Evolutionary conservation across 352 stramenopile genomes (phyloP).

Genomic region (Phytopythium ostracodes): DNA sequence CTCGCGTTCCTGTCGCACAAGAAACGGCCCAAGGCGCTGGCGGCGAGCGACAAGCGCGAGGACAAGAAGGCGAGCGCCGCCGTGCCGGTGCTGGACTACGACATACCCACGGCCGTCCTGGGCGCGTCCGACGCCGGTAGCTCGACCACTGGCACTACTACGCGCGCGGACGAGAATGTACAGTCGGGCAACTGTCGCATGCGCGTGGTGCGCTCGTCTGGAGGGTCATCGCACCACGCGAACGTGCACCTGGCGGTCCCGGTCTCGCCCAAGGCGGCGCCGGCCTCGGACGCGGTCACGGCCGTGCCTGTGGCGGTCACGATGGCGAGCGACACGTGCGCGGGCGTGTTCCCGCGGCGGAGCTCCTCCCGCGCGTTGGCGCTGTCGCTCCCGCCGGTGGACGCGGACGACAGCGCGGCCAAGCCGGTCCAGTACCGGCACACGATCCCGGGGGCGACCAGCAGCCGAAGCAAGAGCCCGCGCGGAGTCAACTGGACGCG

Average conservation of each 20-base stretch:
- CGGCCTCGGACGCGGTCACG: neutral
- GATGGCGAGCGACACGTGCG: neutral
- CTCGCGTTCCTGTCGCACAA: conserved; percentile 2
- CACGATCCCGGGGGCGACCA: neutral
- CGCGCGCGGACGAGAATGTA: neutral
- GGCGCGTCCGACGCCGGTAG: no score
- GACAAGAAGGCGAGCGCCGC: conserved; percentile 8
- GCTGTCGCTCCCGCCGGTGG: neutral
- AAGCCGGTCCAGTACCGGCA: neutral
- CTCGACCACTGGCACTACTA: neutral
- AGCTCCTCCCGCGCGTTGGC: conserved; percentile 4
- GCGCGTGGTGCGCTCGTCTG: conserved; percentile 16
- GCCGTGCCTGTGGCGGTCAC: neutral
- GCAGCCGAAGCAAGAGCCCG: neutral
- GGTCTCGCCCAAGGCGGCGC: conserved; percentile 5
- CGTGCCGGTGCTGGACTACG: neutral
- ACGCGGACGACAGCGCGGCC: neutral
- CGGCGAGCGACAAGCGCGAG: neutral
- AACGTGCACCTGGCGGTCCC: conserved; percentile 42
- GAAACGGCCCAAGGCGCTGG: neutral
- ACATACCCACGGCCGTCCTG: neutral
- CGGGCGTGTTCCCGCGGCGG: conserved; percentile 8
- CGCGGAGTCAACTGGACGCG: neutral
- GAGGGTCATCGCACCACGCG: neutral
- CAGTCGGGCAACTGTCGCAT: conserved; percentile 18